Percentiles rank a stretch among this genome's conserved stretches.
These are phyloP conservation scores for Platanus orientalis DNA, from an alignment of 164 flowering plant species.

Conservation along the genomic window DNA sequence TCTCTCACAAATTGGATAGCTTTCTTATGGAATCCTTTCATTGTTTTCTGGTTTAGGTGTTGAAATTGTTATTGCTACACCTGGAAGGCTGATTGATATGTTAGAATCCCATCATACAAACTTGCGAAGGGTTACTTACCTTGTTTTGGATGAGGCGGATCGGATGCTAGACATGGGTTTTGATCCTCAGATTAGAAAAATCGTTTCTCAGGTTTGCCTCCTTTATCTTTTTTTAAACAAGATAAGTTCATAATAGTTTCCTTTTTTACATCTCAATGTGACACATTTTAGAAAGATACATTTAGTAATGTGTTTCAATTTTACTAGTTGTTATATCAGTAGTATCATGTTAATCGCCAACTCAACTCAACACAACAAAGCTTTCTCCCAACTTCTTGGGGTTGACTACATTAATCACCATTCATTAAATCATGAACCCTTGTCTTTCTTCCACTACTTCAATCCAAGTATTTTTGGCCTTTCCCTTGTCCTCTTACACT, in stretches of 20 bases:
- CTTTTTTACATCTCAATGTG: background rate
- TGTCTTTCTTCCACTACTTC: too few relatives aligned
- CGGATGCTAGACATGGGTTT: constrained; percentile 99
- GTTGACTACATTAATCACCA: too few relatives aligned
- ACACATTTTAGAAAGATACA: background rate
- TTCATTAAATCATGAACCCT: too few relatives aligned
- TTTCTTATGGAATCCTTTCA: constrained; percentile 10
- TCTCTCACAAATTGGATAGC: constrained; percentile 26
- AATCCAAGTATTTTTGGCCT: too few relatives aligned
- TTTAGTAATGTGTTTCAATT: too few relatives aligned
- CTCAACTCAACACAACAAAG: too few relatives aligned
- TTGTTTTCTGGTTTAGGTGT: constrained; percentile 53
- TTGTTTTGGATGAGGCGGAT: constrained; percentile 98
- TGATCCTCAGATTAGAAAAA: constrained; percentile 89
- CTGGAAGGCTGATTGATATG: constrained; percentile 99
- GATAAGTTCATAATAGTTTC: background rate
- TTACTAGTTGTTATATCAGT: too few relatives aligned
- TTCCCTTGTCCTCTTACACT: too few relatives aligned
- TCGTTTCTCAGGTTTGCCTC: constrained; percentile 43
- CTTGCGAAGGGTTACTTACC: constrained; percentile 93
- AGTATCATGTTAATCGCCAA: too few relatives aligned
- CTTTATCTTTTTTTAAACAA: background rate
- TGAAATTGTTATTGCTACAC: constrained; percentile 97
- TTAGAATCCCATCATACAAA: constrained; percentile 90
- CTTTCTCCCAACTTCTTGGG: too few relatives aligned